Evolutionary conservation across 345 rosid species (phyloP), one percentile per base, ranked within the genome.

Genomic region (Turritis glabra): DNA sequence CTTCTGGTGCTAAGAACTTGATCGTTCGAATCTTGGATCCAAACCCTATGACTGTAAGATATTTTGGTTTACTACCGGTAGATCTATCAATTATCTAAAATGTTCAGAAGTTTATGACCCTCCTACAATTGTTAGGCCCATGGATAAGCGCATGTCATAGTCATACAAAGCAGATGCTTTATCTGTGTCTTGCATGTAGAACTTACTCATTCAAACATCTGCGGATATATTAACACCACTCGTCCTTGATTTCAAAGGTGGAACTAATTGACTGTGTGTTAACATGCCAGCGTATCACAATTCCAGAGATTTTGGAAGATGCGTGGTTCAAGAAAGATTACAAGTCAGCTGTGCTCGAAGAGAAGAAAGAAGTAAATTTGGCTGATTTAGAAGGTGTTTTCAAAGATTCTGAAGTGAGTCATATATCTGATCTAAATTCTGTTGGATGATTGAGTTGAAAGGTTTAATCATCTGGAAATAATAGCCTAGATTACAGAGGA

Each of bases 321-420:
- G 86, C 64, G 59, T 95, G 99, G 99, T 95, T 95, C 82, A 88
- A 84, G 80, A 87, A 82, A 84, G 88, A 70, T 81, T 92, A 87
- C 62, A 85, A 85, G 75, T 82, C 90, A 52, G 87, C 96, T 5
- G 83, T 90, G 32, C 90, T 87, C 71, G 86, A 86, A 59, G 97
- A 95, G 84, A 88, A 80, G 63, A 88, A 85, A 64, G 79, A 83
- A 43, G 71, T 88, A 51, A 85, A 77, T 80, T 76, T 89, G 80
- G 91, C 85, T 81, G 96, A 92, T 52, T 85, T 95, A 13, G 94
- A 95, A 84, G 94, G 97, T 69, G 89, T 92, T 71, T 95, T 95
- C 14, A 85, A 90, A 83, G 97, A 95, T 84, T 84, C 91, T 7
- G 50, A 78, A 61, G 99, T 92, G 63, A 85, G 97, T 83, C 53